A percentile compares a stretch with the other conserved stretches of the same genome.
phyloP scores from a whole-genome alignment of 192 early-diverging fungal species.

The Anaeromyces robustus region DNA sequence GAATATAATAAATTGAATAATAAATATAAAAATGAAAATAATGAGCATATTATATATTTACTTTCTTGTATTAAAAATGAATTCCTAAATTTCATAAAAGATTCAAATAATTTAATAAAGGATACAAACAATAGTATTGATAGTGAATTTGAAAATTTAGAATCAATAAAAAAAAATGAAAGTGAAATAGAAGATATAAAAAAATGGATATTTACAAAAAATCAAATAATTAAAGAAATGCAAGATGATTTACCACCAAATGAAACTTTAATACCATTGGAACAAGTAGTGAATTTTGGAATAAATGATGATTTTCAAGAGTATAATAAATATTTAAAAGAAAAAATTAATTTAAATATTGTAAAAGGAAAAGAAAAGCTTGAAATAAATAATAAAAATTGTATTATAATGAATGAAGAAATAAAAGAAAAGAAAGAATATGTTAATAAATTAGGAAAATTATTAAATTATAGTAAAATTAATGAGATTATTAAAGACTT shows the following conservation, averaged over 20 bases:
- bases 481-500: neutral
- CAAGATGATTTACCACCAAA: neutral
- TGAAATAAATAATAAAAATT: neutral
- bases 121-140: neutral
- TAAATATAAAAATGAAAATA: neutral
- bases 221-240: neutral
- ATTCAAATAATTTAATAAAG: neutral
- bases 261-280: neutral
- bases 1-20: neutral
- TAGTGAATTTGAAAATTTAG: neutral
- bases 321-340: neutral
- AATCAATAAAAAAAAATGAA: neutral
- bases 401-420: neutral
- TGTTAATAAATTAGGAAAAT: neutral
- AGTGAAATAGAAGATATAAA: neutral
- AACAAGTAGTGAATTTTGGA: neutral
- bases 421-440: neutral
- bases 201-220: neutral
- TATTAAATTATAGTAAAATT: neutral
- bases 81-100: neutral
- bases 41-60: neutral
- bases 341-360: neutral
- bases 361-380: neutral
- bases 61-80: neutral
- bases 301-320: neutral